Evolutionary conservation across 257 asterid species (phyloP), one percentile per base, ranked within the genome.

Genomic region (Osmanthus fragrans): DNA sequence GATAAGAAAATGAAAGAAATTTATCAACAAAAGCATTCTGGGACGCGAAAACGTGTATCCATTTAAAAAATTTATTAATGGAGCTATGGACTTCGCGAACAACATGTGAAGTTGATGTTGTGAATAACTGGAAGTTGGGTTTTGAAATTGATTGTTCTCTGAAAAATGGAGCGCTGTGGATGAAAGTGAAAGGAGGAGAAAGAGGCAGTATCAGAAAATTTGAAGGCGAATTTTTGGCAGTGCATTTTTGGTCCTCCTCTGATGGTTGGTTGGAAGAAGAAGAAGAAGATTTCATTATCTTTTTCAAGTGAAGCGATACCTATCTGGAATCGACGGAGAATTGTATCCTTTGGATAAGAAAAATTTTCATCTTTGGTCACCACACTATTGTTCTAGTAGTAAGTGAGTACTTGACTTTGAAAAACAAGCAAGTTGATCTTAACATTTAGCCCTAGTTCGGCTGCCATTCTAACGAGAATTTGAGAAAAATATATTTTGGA

Each of bases 51-150:
- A 73, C 56, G 16, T 86, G 87, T 32, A 92, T 56, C 40, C 79
- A 70, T 71, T 16, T 76, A 65, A 86, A 58, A 10, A 81, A 87
- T 39, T 81, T 89, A 29, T 88, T 84, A 18, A 86, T 6, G 64
- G 92, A 87, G 67, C 79, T 71, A 12, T 82, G 92, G 76, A 88
- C 74, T 54, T 79, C 83, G 39, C 81, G 81, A 75, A 85, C 87
- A 81, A 51, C 85, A 33, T 87, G 85, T 40, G 93, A 82, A 30
- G 94, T 58, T 34, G 83, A 81, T 71, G 75, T 32, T 47, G 58
- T 42, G 51, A 86, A 70, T 7, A 88, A 66, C 29, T 79, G 90
- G 33, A 82, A 76, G 65, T 77, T 85, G 77, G 91, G 84, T 80
- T 82, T 89, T 79, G 76, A 65, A 67, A 66, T 82, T 1, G 80